phyloP scores from a whole-genome alignment of 2,329 filamentous ascomycete species.

The Dactylonectria estremocensis region DNA sequence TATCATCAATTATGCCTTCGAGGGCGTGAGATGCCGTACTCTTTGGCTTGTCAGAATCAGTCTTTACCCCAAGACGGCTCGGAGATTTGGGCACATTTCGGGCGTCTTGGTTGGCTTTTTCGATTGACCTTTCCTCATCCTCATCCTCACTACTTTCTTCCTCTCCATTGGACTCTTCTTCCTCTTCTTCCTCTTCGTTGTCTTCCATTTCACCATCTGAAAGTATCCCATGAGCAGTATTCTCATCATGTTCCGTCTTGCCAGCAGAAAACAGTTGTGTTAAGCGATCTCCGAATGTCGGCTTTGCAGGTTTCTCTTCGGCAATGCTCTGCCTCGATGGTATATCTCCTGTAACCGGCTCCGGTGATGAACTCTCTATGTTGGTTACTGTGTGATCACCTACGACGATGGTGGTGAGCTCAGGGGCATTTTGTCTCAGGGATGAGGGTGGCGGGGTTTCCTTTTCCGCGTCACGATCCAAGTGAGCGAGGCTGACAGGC shows the following conservation, averaged over 20 bases:
- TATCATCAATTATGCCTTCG: neutral
- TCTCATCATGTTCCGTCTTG: neutral
- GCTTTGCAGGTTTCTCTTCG: constrained; percentile 23
- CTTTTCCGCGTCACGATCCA: neutral
- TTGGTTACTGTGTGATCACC: constrained; percentile 35
- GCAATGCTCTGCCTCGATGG: neutral
- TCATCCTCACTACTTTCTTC: constrained; percentile 15
- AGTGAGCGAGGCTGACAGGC: constrained; percentile 27
- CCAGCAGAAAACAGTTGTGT: constrained; percentile 41
- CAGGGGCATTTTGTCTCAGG: constrained; percentile 18
- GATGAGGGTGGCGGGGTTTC: constrained; percentile 21
- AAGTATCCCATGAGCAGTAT: constrained; percentile 26
- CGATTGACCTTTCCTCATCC: constrained; percentile 57
- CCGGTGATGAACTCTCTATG: neutral
- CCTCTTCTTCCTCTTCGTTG: neutral
- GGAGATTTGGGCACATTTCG: too few species aligned
- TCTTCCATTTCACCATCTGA: constrained; percentile 31
- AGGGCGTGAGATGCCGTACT: neutral
- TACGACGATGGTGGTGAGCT: constrained; percentile 41
- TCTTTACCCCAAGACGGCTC: neutral
- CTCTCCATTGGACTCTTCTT: constrained; percentile 7
- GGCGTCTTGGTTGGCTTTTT: neutral
- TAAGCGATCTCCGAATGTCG: constrained; percentile 39
- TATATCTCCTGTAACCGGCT: neutral
- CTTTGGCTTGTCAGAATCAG: neutral